These are phyloP conservation scores for Kwoniella pini DNA, from an alignment of 768 basidiomycete genomes.

Conservation along the genomic window DNA sequence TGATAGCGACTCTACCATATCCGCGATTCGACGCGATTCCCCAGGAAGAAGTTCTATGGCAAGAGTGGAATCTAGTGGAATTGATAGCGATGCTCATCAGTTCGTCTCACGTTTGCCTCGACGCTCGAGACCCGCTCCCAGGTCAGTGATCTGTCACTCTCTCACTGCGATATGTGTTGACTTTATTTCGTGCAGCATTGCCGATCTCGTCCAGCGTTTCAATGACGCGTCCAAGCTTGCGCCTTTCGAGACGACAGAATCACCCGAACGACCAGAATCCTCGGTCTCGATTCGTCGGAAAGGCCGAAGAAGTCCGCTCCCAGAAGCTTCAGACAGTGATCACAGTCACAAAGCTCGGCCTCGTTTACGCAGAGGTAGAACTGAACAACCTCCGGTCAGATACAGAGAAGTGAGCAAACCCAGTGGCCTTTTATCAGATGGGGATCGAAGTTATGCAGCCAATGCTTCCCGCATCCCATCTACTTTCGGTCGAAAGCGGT, in stretches of 20 bases:
- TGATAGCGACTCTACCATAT: conserved; percentile 57
- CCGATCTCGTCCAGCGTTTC: conserved; percentile 70
- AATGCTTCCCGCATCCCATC: conserved; percentile 69
- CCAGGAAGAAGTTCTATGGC: conserved; percentile 8
- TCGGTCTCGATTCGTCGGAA: conserved; percentile 27
- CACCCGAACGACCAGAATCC: conserved; percentile 30
- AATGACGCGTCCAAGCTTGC: conserved; percentile 30
- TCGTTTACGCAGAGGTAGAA: conserved; percentile 44
- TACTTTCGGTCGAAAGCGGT: conserved; percentile 10
- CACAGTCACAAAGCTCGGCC: conserved; percentile 59
- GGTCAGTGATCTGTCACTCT: conserved; percentile 15
- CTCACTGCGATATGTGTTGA: no score
- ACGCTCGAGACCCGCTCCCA: conserved; percentile 48
- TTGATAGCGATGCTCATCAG: conserved; percentile 41
- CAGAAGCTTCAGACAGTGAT: conserved; percentile 73
- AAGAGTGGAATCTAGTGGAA: conserved; percentile 44
- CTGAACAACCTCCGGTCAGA: conserved; percentile 40
- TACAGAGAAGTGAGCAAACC: conserved; percentile 25
- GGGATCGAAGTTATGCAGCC: conserved; percentile 88
- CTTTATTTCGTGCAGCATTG: conserved; percentile 66
- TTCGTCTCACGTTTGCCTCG: conserved; percentile 53
- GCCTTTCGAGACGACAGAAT: conserved; percentile 24
- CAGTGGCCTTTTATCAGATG: conserved; percentile 73
- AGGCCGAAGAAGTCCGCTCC: conserved; percentile 12
- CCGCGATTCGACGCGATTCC: conserved; percentile 38